These are phyloP conservation scores for Ormosia emarginata DNA, from an alignment of 306 rosid genomes.

Conservation along the genomic window DNA sequence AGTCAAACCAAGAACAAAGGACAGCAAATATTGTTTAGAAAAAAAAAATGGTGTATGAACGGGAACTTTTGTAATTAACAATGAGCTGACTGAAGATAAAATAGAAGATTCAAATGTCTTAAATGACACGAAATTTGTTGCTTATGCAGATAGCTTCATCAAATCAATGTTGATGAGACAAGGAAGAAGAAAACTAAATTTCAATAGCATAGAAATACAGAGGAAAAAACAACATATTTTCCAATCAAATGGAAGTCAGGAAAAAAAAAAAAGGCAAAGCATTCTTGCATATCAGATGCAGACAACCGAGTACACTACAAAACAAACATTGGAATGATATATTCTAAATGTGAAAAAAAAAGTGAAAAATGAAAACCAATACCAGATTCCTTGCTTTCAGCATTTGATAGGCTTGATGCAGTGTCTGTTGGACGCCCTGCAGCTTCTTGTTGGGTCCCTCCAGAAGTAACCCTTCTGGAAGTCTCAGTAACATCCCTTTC, in stretches of 20 bases:
- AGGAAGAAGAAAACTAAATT: constrained; percentile 3
- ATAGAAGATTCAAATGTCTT: background rate
- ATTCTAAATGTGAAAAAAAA: background rate
- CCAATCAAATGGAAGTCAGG: background rate
- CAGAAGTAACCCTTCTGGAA: constrained; percentile 34
- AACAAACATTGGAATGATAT: background rate
- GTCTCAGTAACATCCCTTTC: constrained; percentile 43
- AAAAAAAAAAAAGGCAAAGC: background rate
- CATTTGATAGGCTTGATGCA: constrained; percentile 29
- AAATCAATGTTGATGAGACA: background rate
- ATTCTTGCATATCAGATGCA: background rate
- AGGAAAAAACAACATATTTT: background rate
- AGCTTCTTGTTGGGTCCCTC: constrained; percentile 34
- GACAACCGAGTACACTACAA: constrained; percentile 7
- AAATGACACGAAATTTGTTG: background rate
- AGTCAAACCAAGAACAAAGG: background rate
- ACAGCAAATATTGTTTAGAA: background rate
- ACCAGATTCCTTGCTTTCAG: constrained; percentile 34
- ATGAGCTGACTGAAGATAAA: background rate
- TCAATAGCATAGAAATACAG: background rate
- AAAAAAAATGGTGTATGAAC: background rate
- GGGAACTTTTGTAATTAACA: background rate
- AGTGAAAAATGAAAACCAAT: constrained; percentile 25
- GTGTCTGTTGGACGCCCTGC: constrained; percentile 11
- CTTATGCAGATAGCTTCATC: background rate